Evolutionary conservation across 2,329 filamentous ascomycete species (phyloP).

Genomic region (Penicillium palitans): DNA sequence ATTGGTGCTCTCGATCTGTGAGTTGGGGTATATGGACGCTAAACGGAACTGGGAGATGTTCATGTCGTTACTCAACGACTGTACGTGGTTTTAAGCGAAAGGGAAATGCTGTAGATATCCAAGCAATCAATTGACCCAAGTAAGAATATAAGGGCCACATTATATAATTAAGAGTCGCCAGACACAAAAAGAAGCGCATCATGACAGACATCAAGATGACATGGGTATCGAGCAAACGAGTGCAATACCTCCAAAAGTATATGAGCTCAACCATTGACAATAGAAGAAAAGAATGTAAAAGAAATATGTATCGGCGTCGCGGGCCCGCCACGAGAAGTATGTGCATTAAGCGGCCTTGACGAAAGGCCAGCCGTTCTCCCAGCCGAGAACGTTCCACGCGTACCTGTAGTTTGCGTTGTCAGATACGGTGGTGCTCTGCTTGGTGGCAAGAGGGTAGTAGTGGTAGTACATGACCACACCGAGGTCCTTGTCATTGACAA

Average conservation of each 20-base stretch:
- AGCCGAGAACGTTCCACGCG: slow-evolving; percentile 51
- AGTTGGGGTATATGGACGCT: slow-evolving; percentile 50
- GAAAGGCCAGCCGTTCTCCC: slow-evolving; percentile 48
- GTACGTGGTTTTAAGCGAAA: not conserved
- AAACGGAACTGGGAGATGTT: not conserved
- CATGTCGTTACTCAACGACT: not conserved
- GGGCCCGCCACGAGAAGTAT: slow-evolving; percentile 4
- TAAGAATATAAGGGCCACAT: not conserved
- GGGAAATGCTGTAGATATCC: not conserved
- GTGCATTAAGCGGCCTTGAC: slow-evolving; percentile 22
- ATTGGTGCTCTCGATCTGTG: slow-evolving; percentile 50
- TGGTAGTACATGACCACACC: slow-evolving; percentile 65
- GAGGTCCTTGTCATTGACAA: slow-evolving; percentile 34
- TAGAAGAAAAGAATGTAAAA: slow-evolving; percentile 7
- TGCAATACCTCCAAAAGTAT: slow-evolving; percentile 17
- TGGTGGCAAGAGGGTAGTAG: slow-evolving; percentile 52
- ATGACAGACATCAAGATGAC: slow-evolving; percentile 5
- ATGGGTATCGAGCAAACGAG: slow-evolving; percentile 22
- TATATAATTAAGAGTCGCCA: slow-evolving; percentile 13
- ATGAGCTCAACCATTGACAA: slow-evolving; percentile 22
- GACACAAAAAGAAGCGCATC: slow-evolving; percentile 4
- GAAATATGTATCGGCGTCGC: slow-evolving; percentile 3
- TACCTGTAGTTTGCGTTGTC: slow-evolving; percentile 42
- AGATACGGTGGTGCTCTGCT: slow-evolving; percentile 51
- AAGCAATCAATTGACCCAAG: not conserved